A percentile compares a stretch with the other conserved stretches of the same genome.
These are phyloP conservation scores for Russula ochroleuca DNA, from an alignment of 768 basidiomycete species.

Conservation along the genomic window DNA sequence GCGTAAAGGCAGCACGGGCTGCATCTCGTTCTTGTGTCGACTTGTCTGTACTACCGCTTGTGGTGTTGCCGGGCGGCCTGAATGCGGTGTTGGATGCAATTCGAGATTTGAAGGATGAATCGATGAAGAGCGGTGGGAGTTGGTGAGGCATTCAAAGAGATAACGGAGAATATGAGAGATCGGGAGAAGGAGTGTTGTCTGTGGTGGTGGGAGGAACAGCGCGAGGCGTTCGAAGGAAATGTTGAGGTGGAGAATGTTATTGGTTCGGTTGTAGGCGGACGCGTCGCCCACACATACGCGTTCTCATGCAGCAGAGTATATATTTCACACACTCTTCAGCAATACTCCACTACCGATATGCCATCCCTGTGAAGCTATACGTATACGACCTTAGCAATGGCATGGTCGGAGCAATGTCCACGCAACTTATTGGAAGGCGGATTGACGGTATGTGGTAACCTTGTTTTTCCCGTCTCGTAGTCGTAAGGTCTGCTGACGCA, in stretches of 20 bases:
- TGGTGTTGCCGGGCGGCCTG: constrained; percentile 52
- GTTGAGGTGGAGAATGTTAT: not conserved
- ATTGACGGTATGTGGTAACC: constrained; percentile 84
- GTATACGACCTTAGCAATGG: constrained; percentile 91
- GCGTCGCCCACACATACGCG: constrained; percentile 21
- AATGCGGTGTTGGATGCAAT: constrained; percentile 43
- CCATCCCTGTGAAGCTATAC: constrained; percentile 63
- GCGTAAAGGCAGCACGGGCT: constrained; percentile 47
- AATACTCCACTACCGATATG: constrained; percentile 7
- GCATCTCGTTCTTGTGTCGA: constrained; percentile 60
- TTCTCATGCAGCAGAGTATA: not conserved
- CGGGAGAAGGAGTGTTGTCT: constrained; percentile 62
- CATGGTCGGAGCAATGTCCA: constrained; percentile 72
- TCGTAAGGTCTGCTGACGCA: constrained; percentile 15
- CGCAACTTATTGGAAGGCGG: constrained; percentile 78
- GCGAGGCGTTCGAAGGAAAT: not conserved
- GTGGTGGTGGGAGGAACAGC: constrained; percentile 63
- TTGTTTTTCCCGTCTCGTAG: too few relatives aligned
- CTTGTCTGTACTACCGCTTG: constrained; percentile 57
- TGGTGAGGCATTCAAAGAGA: constrained; percentile 57
- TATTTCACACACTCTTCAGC: not conserved
- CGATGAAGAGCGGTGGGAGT: constrained; percentile 39
- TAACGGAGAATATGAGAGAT: constrained; percentile 62
- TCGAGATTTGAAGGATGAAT: constrained; percentile 29
- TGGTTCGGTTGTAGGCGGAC: constrained; percentile 20